phyloP scores from a whole-genome alignment of 2,329 filamentous ascomycete genomes.

The Pestalotiopsis sp. region DNA sequence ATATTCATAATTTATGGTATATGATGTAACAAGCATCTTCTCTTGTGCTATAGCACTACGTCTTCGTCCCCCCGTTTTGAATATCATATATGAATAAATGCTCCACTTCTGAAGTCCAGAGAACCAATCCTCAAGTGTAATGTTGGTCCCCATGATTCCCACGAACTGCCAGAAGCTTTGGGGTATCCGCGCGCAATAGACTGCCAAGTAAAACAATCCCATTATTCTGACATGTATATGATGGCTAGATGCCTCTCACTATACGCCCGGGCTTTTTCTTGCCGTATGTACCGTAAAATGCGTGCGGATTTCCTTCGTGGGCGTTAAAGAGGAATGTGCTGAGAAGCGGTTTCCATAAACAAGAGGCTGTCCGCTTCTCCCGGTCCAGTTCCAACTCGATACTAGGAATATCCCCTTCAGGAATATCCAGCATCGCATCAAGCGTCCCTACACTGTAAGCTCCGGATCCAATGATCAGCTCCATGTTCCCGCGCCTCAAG shows the following conservation, averaged over 20 bases:
- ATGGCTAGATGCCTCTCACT: not conserved
- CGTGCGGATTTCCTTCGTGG: not conserved
- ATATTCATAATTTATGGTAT: no score
- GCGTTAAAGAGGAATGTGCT: constrained; percentile 1
- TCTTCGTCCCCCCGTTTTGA: no score
- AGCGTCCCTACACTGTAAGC: not conserved
- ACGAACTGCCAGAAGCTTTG: no score
- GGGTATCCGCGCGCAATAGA: no score
- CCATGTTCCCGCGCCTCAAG: not conserved
- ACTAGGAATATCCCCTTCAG: not conserved
- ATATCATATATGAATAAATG: no score
- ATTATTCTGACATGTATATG: not conserved
- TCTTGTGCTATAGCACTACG: no score
- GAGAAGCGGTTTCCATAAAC: not conserved
- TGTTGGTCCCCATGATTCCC: no score
- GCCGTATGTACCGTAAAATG: constrained; percentile 1
- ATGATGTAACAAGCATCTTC: no score
- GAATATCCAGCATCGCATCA: not conserved
- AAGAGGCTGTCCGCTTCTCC: not conserved
- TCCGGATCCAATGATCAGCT: not conserved
- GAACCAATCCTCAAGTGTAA: no score
- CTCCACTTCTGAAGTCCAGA: no score
- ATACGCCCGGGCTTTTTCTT: not conserved
- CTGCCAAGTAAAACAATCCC: not conserved
- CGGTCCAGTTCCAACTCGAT: not conserved